Conservation (phyloP, 495 filamentous ascomycete species). For the Penicillium paradoxum region DNA sequence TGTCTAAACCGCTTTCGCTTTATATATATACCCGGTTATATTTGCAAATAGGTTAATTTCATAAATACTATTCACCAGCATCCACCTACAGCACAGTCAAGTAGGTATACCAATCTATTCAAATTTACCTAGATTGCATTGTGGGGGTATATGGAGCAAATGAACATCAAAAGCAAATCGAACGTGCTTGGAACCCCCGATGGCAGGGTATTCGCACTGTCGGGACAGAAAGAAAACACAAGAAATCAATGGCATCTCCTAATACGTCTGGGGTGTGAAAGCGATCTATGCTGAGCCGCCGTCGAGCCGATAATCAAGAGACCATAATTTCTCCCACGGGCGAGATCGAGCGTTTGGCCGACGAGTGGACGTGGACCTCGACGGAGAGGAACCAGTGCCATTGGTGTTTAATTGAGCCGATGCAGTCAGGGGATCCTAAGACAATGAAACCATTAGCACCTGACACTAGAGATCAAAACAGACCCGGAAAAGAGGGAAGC, state of each 20-base stretch:
- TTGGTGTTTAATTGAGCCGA: conserved; percentile 1
- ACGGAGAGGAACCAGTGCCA: conserved; percentile 14
- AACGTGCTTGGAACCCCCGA: not conserved
- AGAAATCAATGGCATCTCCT: not conserved
- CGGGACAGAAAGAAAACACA: conserved; percentile 8
- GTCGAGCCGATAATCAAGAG: conserved; percentile 47
- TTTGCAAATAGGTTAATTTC: too few species aligned
- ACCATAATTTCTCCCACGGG: conserved; percentile 53
- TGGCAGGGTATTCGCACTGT: not conserved
- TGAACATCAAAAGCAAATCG: conserved; percentile 12
- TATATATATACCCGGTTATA: not conserved
- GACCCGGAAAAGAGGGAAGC: conserved; percentile 21
- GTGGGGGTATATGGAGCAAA: conserved; percentile 28
- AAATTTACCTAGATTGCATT: conserved; percentile 15
- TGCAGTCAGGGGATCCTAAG: not conserved
- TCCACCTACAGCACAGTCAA: too few species aligned
- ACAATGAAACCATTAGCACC: conserved; percentile 2
- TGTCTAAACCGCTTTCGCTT: too few species aligned
- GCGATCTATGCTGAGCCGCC: conserved; percentile 16
- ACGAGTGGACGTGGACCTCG: conserved; percentile 18
- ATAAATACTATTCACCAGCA: too few species aligned
- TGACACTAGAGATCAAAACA: not conserved
- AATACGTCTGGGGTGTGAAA: not conserved
- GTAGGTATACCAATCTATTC: not conserved
- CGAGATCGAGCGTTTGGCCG: conserved; percentile 26